Conservation (phyloP, 768 basidiomycete genomes). For the Lentinula sp. region DNA sequence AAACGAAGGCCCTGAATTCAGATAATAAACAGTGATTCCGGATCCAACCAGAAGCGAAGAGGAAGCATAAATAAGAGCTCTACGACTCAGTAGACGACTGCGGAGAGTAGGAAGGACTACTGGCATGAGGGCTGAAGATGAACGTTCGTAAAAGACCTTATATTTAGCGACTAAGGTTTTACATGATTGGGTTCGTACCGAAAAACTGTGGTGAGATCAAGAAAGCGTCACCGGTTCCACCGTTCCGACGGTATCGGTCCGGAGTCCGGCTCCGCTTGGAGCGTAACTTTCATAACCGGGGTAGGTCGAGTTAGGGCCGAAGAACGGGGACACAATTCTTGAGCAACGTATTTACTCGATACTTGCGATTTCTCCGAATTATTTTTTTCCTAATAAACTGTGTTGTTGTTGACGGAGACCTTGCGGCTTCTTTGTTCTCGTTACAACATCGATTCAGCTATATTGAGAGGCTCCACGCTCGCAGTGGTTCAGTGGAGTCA, state of each 20-base stretch:
- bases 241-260: neutral
- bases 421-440: too few species aligned
- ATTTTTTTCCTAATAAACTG: too few species aligned
- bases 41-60: constrained; percentile 24
- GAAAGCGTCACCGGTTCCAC: neutral
- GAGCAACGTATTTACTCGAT: too few species aligned
- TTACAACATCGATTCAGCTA: too few species aligned
- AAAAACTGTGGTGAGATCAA: neutral
- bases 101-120: neutral
- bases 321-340: too few species aligned
- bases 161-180: neutral
- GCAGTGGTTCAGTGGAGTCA: too few species aligned
- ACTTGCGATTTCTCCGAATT: too few species aligned
- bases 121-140: neutral
- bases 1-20: constrained; percentile 69
- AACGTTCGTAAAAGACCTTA: neutral
- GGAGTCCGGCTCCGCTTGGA: neutral
- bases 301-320: too few species aligned
- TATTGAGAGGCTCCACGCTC: too few species aligned
- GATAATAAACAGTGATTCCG: constrained; percentile 62
- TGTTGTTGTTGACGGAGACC: too few species aligned
- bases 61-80: constrained; percentile 4
- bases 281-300: too few species aligned
- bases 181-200: neutral
- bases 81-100: neutral